These are phyloP conservation scores for Pseudogymnoascus sp. DNA, from an alignment of 2,329 filamentous ascomycete species.

Conservation along the genomic window DNA sequence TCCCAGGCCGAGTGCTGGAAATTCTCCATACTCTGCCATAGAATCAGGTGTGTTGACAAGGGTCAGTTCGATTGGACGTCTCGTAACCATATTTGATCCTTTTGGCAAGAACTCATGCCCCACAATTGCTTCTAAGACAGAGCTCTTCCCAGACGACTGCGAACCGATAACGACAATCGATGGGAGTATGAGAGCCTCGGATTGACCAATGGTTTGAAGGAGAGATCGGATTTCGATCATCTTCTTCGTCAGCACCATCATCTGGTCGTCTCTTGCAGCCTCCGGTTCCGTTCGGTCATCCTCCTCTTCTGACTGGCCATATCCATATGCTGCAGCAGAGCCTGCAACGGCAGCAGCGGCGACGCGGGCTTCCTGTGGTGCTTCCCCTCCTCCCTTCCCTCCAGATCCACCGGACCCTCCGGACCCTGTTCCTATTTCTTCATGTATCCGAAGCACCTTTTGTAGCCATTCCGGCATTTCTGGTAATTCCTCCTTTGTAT, in stretches of 20 bases:
- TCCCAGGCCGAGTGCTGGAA: constrained; percentile 80
- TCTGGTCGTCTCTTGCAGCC: constrained; percentile 83
- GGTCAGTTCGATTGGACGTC: constrained; percentile 90
- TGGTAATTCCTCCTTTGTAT: constrained; percentile 67
- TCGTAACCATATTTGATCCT: constrained; percentile 97
- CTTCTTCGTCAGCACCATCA: constrained; percentile 98
- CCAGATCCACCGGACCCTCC: constrained; percentile 32
- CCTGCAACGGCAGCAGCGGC: constrained; percentile 61
- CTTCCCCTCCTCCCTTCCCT: constrained; percentile 33
- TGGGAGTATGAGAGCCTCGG: constrained; percentile 75
- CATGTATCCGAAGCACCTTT: constrained; percentile 56
- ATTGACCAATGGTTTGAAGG: constrained; percentile 85
- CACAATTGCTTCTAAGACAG: constrained; percentile 91
- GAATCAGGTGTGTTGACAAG: constrained; percentile 89
- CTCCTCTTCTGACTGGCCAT: constrained; percentile 62
- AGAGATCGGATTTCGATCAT: constrained; percentile 99
- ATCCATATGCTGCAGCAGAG: constrained; percentile 70
- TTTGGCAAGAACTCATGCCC: constrained; percentile 97
- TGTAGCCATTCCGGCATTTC: constrained; percentile 68
- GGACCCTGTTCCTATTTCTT: constrained; percentile 43
- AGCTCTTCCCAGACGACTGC: constrained; percentile 96
- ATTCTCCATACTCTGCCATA: constrained; percentile 86
- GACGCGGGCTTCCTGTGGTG: constrained; percentile 50
- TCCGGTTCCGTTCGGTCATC: constrained; percentile 54
- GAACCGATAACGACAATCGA: constrained; percentile 99